phyloP scores from a whole-genome alignment of 1,139 yeast genomes.

The Petasospora rhodanensis region DNA sequence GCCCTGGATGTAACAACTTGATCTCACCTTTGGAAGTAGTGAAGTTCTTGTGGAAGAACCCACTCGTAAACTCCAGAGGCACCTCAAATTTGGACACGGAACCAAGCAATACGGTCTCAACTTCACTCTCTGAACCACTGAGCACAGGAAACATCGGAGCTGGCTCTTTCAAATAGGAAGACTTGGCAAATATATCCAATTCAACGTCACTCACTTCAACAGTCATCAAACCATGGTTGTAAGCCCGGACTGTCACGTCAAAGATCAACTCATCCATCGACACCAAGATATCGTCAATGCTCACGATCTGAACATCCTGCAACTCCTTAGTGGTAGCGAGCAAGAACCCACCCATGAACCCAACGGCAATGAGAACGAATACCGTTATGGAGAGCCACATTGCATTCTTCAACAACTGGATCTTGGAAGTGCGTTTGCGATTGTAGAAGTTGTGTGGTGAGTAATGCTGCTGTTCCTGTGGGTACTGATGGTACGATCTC shows the following conservation, averaged over 20 bases:
- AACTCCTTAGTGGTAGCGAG: slow-evolving; percentile 86
- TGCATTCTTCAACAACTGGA: slow-evolving; percentile 38
- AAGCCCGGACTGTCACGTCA: slow-evolving; percentile 70
- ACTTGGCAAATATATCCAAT: slow-evolving; percentile 82
- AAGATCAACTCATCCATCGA: slow-evolving; percentile 84
- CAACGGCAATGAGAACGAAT: slow-evolving; percentile 53
- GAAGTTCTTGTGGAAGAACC: slow-evolving; percentile 61
- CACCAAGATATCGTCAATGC: slow-evolving; percentile 67
- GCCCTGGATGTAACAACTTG: slow-evolving; percentile 72
- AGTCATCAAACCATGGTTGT: slow-evolving; percentile 82
- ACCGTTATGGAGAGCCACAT: slow-evolving; percentile 55
- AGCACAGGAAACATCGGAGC: slow-evolving; percentile 9
- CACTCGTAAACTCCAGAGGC: slow-evolving; percentile 72
- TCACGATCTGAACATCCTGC: slow-evolving; percentile 54
- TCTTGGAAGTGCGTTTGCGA: slow-evolving; percentile 28
- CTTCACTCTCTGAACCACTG: slow-evolving; percentile 18
- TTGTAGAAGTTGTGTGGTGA: slow-evolving; percentile 54
- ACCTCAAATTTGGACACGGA: slow-evolving; percentile 62
- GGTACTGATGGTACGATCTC: slow-evolving; percentile 10
- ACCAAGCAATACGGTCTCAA: slow-evolving; percentile 76
- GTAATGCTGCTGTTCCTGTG: slow-evolving; percentile 38
- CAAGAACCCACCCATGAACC: slow-evolving; percentile 78
- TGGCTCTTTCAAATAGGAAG: slow-evolving; percentile 40
- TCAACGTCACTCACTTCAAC: slow-evolving; percentile 65
- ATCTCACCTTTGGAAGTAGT: slow-evolving; percentile 61